Conservation (phyloP, 2,329 filamentous ascomycete species). For the Tolypocladium pustulatum region DNA sequence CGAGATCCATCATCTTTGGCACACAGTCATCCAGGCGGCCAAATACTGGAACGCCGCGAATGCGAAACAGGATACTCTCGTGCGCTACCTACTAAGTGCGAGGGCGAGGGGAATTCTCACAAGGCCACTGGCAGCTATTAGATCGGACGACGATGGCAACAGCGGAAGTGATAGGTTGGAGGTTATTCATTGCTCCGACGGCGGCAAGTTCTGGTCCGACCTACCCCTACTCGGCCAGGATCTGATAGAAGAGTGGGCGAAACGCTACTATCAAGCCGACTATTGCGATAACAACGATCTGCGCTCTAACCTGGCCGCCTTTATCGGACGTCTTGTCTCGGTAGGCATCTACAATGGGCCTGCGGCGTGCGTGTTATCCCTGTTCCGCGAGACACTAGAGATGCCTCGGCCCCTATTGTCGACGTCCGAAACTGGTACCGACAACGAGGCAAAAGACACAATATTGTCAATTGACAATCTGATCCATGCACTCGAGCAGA, state of each 20-base stretch:
- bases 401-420: neutral
- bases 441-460: neutral
- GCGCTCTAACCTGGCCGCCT: neutral
- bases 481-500: neutral
- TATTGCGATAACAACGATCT: neutral
- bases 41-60: conserved; percentile 1
- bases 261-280: conserved; percentile 1
- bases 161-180: neutral
- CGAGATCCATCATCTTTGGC: neutral
- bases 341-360: neutral
- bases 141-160: neutral
- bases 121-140: neutral
- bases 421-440: neutral
- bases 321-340: conserved; percentile 1
- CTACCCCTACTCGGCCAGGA: neutral
- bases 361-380: neutral
- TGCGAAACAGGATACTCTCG: conserved; percentile 1
- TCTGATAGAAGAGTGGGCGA: neutral
- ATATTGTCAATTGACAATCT: neutral
- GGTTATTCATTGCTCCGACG: neutral
- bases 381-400: conserved; percentile 1
- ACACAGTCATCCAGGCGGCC: neutral
- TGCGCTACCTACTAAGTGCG: neutral
- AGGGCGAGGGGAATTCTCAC: neutral
- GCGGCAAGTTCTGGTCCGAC: conserved; percentile 1